Conservation (phyloP, 208 protist species). For the Porcisia deanei region DNA sequence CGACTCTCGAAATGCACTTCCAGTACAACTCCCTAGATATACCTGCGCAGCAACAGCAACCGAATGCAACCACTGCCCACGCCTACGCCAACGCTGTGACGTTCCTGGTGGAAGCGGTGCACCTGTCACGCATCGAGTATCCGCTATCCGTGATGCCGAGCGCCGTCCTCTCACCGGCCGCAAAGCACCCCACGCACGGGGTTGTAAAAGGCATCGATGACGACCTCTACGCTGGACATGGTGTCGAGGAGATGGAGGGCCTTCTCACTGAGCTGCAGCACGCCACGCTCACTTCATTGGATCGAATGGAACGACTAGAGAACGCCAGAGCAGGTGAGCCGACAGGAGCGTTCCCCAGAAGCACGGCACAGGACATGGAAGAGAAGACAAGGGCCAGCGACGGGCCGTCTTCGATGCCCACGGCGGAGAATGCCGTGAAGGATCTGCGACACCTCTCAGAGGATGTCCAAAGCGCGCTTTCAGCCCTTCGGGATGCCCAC, state of each 20-base stretch:
- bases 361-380: background rate
- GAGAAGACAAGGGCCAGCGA: background rate
- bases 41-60: slow-evolving; percentile 6
- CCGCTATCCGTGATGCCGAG: slow-evolving; percentile 13
- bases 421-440: background rate
- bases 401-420: background rate
- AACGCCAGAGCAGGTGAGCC: background rate
- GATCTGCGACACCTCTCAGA: slow-evolving; percentile 7
- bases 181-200: background rate
- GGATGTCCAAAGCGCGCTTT: slow-evolving; percentile 6
- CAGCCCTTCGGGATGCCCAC: slow-evolving; percentile 19
- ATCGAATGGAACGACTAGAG: slow-evolving; percentile 5
- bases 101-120: slow-evolving; percentile 30
- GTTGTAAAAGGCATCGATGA: background rate
- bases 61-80: background rate
- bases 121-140: slow-evolving; percentile 30
- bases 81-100: slow-evolving; percentile 26
- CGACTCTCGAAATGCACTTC: slow-evolving; percentile 17
- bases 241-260: slow-evolving; percentile 17
- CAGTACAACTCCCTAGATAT: slow-evolving; percentile 8
- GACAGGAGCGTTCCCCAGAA: background rate
- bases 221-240: slow-evolving; percentile 9
- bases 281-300: background rate
- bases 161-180: no score
- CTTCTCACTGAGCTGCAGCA: slow-evolving; percentile 9